Conservation (phyloP, 2,329 filamentous ascomycete genomes). For the Westerdykella sp. region DNA sequence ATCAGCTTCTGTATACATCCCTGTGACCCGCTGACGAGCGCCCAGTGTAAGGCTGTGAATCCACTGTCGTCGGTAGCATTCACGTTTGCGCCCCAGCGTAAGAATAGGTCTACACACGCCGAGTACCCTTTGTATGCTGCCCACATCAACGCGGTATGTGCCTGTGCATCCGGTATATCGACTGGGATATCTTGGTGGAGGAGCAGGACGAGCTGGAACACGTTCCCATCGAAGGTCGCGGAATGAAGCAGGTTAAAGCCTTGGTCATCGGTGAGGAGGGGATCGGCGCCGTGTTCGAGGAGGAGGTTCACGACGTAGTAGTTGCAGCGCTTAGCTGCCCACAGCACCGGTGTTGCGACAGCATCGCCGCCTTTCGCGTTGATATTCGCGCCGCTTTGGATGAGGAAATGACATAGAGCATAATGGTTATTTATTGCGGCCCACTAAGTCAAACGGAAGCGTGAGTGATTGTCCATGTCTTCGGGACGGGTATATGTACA, state of each 20-base stretch:
- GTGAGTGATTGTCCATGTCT: not conserved
- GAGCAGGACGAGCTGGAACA: conserved; percentile 79
- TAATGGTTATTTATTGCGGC: conserved; percentile 98
- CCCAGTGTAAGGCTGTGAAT: conserved; percentile 94
- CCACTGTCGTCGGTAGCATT: conserved; percentile 86
- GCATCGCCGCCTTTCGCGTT: conserved; percentile 96
- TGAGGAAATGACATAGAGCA: conserved; percentile 91
- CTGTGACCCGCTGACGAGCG: conserved; percentile 84
- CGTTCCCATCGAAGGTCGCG: conserved; percentile 94
- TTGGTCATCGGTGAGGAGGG: conserved; percentile 84
- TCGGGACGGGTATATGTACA: conserved; percentile 10
- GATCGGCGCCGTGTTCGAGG: conserved; percentile 85
- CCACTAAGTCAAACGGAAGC: conserved; percentile 58
- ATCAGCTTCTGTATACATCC: conserved; percentile 88
- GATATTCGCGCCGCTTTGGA: conserved; percentile 79
- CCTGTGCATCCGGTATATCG: conserved; percentile 80
- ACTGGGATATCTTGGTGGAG: conserved; percentile 94
- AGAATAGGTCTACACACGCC: conserved; percentile 81
- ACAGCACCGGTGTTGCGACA: conserved; percentile 87
- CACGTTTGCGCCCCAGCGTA: conserved; percentile 93
- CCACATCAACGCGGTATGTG: conserved; percentile 97
- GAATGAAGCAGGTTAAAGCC: conserved; percentile 98
- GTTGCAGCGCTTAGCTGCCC: conserved; percentile 93
- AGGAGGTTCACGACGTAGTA: conserved; percentile 95
- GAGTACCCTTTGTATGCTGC: conserved; percentile 96